Conservation (phyloP, 2,329 filamentous ascomycete species). For the Xylariaceae sp. region DNA sequence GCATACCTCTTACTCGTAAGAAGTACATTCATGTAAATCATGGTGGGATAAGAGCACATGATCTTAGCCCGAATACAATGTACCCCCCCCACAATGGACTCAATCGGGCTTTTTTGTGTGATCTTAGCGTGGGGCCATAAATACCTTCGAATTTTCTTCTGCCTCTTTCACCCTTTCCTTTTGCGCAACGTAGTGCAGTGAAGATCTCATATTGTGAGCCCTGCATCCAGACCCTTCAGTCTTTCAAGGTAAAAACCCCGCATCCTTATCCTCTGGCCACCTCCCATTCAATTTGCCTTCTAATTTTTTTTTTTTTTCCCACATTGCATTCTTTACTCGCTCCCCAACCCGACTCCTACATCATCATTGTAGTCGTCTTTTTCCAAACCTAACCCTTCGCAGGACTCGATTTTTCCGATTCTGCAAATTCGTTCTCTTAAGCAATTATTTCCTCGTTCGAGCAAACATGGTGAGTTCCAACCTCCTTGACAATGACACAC, state of each 20-base stretch:
- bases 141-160: background rate
- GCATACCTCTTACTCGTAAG: no score
- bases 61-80: background rate
- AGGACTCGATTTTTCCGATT: background rate
- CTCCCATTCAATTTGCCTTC: background rate
- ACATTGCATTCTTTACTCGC: background rate
- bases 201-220: background rate
- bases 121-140: background rate
- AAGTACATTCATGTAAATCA: no score
- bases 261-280: background rate
- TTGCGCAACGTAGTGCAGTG: background rate
- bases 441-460: no score
- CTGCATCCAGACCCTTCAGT: background rate
- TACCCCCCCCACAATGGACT: background rate
- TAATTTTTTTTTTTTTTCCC: background rate
- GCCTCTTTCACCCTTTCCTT: background rate
- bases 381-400: background rate
- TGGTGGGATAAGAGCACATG: no score
- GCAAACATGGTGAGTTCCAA: no score
- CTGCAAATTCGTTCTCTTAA: background rate
- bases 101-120: background rate
- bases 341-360: background rate
- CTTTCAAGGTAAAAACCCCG: background rate
- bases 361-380: background rate
- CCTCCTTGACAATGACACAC: background rate